A percentile compares a stretch with the other conserved stretches of the same genome.
These are phyloP conservation scores for Xerocomellus intermedius DNA, from an alignment of 768 basidiomycete genomes.

Conservation along the genomic window DNA sequence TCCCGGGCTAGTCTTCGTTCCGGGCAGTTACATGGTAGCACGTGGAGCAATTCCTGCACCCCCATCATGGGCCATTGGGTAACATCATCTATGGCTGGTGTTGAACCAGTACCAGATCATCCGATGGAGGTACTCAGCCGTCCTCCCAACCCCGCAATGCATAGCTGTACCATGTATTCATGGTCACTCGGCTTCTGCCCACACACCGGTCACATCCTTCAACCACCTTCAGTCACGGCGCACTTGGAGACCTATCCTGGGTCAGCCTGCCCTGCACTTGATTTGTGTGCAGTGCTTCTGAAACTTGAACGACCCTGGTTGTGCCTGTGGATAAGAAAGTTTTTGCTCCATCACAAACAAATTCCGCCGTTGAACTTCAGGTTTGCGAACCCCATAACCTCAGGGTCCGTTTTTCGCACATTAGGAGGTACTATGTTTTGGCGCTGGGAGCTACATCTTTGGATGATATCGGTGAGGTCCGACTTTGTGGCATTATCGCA, in stretches of 20 bases:
- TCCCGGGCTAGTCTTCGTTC: too few species aligned
- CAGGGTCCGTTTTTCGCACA: background rate
- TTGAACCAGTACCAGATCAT: too few species aligned
- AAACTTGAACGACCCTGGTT: background rate
- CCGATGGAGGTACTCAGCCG: too few species aligned
- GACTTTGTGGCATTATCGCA: background rate
- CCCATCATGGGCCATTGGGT: too few species aligned
- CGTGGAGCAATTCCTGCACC: too few species aligned
- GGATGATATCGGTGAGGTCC: background rate
- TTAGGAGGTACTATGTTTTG: too few species aligned
- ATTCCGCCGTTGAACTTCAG: background rate
- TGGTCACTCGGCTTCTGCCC: background rate
- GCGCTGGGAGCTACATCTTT: background rate
- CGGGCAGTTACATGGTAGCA: too few species aligned
- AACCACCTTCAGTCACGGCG: too few species aligned
- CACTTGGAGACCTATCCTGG: background rate
- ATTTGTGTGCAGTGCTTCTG: background rate
- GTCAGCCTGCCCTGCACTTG: background rate
- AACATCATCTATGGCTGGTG: too few species aligned
- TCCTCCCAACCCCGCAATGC: too few species aligned
- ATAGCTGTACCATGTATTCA: too few species aligned
- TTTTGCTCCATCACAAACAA: background rate
- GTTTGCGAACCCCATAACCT: background rate
- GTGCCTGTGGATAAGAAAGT: background rate
- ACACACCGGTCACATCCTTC: background rate